Evolutionary conservation across 345 rosid genomes (phyloP).

Genomic region (Syzygium aqueum): DNA sequence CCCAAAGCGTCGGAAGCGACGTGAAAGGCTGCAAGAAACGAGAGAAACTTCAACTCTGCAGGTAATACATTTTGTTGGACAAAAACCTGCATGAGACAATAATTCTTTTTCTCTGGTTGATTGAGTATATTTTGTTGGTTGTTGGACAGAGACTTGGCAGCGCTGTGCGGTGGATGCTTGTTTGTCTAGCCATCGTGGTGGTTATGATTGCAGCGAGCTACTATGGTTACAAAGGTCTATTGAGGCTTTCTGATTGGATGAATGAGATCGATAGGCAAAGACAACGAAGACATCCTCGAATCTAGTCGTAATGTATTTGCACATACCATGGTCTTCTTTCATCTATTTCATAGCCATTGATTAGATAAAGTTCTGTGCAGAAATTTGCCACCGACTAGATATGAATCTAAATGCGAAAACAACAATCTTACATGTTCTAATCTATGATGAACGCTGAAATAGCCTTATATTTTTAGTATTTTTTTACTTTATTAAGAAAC

Average conservation of each 20-base stretch:
- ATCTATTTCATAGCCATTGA: not conserved
- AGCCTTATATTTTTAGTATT: not conserved
- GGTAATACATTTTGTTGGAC: conserved; percentile 21
- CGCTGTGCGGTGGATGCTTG: conserved; percentile 32
- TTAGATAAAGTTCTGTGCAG: not conserved
- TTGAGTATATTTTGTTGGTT: not conserved
- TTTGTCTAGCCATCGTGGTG: conserved; percentile 18
- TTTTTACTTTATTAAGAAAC: not conserved
- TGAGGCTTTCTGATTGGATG: conserved; percentile 84
- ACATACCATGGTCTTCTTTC: not conserved
- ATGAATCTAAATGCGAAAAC: not conserved
- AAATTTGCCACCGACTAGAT: not conserved
- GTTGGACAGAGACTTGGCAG: conserved; percentile 42
- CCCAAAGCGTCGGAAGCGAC: conserved; percentile 60
- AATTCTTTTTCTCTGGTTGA: not conserved
- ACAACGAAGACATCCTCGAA: conserved; percentile 6
- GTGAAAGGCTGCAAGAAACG: conserved; percentile 42
- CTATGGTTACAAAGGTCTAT: conserved; percentile 74
- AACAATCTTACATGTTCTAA: not conserved
- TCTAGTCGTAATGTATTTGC: not conserved
- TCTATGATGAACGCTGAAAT: not conserved
- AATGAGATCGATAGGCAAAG: conserved; percentile 63
- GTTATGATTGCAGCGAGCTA: conserved; percentile 28
- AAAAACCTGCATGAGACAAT: not conserved
- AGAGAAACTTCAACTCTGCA: conserved; percentile 41